A percentile compares a stretch with the other conserved stretches of the same genome.
phyloP scores from a whole-genome alignment of 768 basidiomycete genomes.

The Roridomyces roridus region DNA sequence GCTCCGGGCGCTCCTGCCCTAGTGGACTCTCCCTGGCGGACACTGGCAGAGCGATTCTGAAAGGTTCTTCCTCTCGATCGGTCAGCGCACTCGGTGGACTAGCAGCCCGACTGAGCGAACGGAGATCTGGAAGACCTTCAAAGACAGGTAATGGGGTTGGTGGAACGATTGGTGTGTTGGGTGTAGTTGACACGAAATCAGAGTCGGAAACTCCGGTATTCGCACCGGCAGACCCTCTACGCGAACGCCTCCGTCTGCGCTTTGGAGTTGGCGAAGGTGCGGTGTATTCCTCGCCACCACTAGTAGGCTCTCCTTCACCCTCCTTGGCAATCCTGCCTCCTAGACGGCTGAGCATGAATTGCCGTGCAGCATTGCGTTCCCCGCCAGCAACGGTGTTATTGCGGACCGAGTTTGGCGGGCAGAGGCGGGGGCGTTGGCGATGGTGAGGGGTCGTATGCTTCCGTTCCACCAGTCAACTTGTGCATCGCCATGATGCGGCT shows the following conservation, averaged over 20 bases:
- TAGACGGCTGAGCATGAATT: constrained; percentile 68
- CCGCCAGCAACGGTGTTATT: constrained; percentile 87
- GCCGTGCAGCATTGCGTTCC: constrained; percentile 76
- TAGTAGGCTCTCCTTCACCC: constrained; percentile 66
- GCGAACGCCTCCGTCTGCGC: constrained; percentile 63
- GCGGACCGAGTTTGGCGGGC: constrained; percentile 52
- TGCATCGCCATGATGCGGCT: constrained; percentile 77
- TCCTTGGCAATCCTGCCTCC: constrained; percentile 65
- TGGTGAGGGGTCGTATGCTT: constrained; percentile 67
- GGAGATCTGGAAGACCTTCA: constrained; percentile 44
- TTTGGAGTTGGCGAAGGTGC: constrained; percentile 56
- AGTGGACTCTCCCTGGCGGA: constrained; percentile 22
- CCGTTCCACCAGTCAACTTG: constrained; percentile 81
- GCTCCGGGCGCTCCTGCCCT: constrained; percentile 46
- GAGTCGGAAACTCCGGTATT: constrained; percentile 58
- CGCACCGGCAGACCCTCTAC: constrained; percentile 50
- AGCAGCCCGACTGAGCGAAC: constrained; percentile 49
- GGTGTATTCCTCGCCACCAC: constrained; percentile 61
- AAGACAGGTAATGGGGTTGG: constrained; percentile 55
- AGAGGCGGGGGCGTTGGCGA: constrained; percentile 58
- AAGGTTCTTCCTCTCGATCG: constrained; percentile 7
- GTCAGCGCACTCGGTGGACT: constrained; percentile 38
- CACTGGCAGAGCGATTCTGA: neutral
- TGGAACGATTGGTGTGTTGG: constrained; percentile 66
- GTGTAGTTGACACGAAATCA: constrained; percentile 54